Conservation (phyloP, 176 grass and related monocot species). For the Eleusine indica region DNA sequence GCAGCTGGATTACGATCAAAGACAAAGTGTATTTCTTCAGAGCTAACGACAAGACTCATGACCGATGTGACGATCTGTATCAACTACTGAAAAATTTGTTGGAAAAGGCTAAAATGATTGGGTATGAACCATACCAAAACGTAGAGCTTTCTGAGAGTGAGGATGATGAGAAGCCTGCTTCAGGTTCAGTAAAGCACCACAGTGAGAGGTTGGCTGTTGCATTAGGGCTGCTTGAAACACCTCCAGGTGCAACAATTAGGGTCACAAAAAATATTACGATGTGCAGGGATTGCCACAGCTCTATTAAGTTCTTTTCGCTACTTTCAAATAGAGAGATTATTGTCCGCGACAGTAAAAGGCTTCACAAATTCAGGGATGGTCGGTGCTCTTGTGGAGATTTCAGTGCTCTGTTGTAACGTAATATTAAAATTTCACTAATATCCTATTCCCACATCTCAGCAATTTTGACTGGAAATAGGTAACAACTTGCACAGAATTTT, state of each 20-base stretch:
- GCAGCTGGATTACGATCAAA: constrained; percentile 88
- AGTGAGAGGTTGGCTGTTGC: constrained; percentile 85
- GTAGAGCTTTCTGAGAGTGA: constrained; percentile 56
- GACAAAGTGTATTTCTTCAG: constrained; percentile 71
- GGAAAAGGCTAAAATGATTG: constrained; percentile 59
- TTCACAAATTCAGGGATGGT: constrained; percentile 85
- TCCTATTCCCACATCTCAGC: not conserved
- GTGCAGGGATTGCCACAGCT: constrained; percentile 89
- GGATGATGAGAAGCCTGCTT: constrained; percentile 47
- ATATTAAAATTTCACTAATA: constrained; percentile 10
- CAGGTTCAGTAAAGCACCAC: constrained; percentile 59
- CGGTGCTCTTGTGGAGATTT: constrained; percentile 88
- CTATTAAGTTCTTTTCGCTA: constrained; percentile 68
- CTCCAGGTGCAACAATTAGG: constrained; percentile 49
- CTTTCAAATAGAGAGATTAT: constrained; percentile 78
- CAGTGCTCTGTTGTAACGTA: constrained; percentile 35
- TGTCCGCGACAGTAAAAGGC: constrained; percentile 74
- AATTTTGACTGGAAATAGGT: constrained; percentile 30
- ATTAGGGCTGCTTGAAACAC: constrained; percentile 65
- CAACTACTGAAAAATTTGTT: constrained; percentile 63
- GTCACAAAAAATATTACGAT: constrained; percentile 84
- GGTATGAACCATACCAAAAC: constrained; percentile 78
- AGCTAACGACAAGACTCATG: constrained; percentile 60
- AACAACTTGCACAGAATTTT: constrained; percentile 6
- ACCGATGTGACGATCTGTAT: constrained; percentile 48